Percentiles rank a stretch among this genome's conserved stretches.
Conservation (phyloP, 192 early-diverging fungal genomes). For the Coemansia erecta region DNA sequence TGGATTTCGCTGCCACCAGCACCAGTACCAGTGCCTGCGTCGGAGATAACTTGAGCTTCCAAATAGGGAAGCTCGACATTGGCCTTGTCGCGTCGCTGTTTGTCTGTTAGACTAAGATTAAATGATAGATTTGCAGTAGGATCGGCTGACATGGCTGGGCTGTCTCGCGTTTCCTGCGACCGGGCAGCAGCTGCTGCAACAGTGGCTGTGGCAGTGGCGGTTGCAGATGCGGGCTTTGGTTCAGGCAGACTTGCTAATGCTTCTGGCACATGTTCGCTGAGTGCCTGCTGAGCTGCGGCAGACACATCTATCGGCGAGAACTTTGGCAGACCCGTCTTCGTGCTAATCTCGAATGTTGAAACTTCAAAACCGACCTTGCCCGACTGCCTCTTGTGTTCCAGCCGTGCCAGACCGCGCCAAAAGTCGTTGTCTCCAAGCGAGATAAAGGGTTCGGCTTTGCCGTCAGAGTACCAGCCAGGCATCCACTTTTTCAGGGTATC, state of each 20-base stretch:
- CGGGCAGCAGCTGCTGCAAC: neutral
- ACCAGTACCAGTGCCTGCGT: neutral
- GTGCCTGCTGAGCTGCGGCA: neutral
- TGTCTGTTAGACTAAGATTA: conserved; percentile 79
- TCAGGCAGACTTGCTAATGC: neutral
- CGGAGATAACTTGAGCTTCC: conserved; percentile 43
- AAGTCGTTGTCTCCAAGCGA: conserved; percentile 26
- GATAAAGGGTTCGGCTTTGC: conserved; percentile 19
- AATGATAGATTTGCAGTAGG: conserved; percentile 81
- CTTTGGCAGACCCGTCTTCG: conserved; percentile 13
- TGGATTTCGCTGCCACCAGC: conserved; percentile 55
- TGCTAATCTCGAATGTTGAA: conserved; percentile 29
- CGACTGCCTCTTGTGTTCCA: conserved; percentile 43
- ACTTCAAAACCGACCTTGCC: conserved; percentile 45
- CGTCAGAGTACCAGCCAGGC: conserved; percentile 53
- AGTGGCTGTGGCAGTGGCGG: neutral
- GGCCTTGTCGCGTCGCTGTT: conserved; percentile 72
- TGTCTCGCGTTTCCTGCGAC: neutral
- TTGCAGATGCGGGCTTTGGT: neutral
- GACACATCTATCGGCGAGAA: conserved; percentile 14
- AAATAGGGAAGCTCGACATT: conserved; percentile 78
- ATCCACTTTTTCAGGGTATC: conserved; percentile 37
- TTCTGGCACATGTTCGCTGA: neutral
- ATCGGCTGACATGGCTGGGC: conserved; percentile 34
- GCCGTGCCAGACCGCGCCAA: conserved; percentile 23